Base-by-base conservation (phyloP, 768 basidiomycete species). In the Phaeotremella skinneri region DNA sequence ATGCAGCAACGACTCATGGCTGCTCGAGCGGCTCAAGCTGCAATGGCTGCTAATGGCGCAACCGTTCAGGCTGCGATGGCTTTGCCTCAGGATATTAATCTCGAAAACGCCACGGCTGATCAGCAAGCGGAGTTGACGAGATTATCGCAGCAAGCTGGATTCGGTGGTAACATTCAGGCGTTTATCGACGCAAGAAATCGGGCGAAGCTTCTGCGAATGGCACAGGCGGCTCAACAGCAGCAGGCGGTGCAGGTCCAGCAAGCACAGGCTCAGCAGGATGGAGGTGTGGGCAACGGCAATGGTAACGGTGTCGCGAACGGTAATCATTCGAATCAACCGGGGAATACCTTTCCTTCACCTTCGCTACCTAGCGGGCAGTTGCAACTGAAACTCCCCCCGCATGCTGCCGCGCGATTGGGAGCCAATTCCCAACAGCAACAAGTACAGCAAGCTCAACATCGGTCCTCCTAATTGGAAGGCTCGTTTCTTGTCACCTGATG, bases 361-460 rank as follows among this genome's bases (percentile, higher is more conserved):
- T 14, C 56, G 21, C 17, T 66, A 16, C 67, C 69, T 6, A 59
- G 41, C 21, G 68, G 59, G 26, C 56, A 62, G 43, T 23, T 73
- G 37, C 66, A 73, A 26, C 47, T 73, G 26, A 73, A 70, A 32
- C 50, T 73, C 6, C 71, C 71, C 3, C 52, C 71, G 17, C 68
- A 67, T 48, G 68, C 68, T 1, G 61, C 67, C 32, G 71, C 71
- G 39, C 56, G 66, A 49, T 45, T 73, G 17, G 62, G 59, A 14
- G 58, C 65, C 2, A n/a, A 50, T 0, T 6, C 16, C 20, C 54
- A 61, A 31, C 45, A 29, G 39, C 62, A 55, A 49, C n/a, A n/a
- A n/a, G 11, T 55, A 23, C 48, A 54, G 29, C 59, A 51, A 29
- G 56, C 63, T 32, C 41, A 49, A 39, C 63, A 54, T 21, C 47